Evolutionary conservation across 1,284 basidiomycete species (phyloP), one percentile per base, ranked within the genome.

Genomic region (Tilletiopsis washingtonensis): DNA sequence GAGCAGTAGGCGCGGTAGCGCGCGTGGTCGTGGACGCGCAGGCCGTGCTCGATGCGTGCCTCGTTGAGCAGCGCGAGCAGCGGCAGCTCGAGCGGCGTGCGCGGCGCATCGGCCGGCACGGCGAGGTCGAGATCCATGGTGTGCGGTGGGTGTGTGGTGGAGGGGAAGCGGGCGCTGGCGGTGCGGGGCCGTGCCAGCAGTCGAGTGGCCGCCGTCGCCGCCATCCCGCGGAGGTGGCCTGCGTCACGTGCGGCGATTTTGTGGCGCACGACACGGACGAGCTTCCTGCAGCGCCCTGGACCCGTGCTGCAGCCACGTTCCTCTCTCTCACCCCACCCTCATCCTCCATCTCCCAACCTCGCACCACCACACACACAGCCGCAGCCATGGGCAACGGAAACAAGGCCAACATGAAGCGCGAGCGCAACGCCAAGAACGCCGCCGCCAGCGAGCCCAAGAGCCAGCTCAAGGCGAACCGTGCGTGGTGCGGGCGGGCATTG

Each of bases 1-100:
- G 86, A 82, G 72, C 90, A 94, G 67, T 91, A 91, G 63, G 86
- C 88, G 59, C 86, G 80, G 75, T 91, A 91, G 51, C 88, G 83
- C 59, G 80, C 77, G 74, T 83, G 84, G 74, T 96, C 90, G 69
- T 84, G 86, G 70, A 88, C 91, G 54, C 91, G 83, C 61, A 93
- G 77, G 20, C 91, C 91, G 72, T 93, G 91, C 25, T 87, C 84
- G 62, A 80, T 90, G 52, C 91, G 82, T 69, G 94, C 90, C 73
- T 90, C 85, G 73, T 89, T 91, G 47, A 84, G 82, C 53, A 90
- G 79, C 71, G 84, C 81, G 38, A 94, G 79, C 24, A 88, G 87
- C 86, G 61, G 41, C 43, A 69, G 53, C 23, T 59, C 49, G 43
- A 72, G 53, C 15, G 44, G 32, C 4, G 43, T 47, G 43, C 51